A percentile compares a stretch with the other conserved stretches of the same genome.
These are phyloP conservation scores for Solanum peruvianum DNA, from an alignment of 257 asterid genomes.

Conservation along the genomic window DNA sequence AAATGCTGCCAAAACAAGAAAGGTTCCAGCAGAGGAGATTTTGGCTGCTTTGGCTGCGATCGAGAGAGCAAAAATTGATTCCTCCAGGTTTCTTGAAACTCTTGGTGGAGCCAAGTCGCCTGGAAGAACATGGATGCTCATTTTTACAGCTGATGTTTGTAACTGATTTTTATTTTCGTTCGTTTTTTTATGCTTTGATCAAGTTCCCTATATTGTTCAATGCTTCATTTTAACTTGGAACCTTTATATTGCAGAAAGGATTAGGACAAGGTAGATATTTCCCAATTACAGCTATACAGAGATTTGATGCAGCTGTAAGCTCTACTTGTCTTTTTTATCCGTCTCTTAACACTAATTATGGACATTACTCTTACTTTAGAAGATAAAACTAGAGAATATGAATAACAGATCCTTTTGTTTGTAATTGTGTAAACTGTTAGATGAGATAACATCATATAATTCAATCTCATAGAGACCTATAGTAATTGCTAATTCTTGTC, in stretches of 20 bases:
- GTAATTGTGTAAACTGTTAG: background rate
- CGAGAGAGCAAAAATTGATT: constrained; percentile 75
- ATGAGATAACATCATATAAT: background rate
- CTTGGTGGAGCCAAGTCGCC: constrained; percentile 90
- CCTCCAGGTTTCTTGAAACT: constrained; percentile 57
- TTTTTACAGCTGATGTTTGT: constrained; percentile 77
- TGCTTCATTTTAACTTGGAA: background rate
- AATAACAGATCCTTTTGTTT: background rate
- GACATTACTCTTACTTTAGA: background rate
- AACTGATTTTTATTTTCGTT: background rate
- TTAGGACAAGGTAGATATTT: constrained; percentile 59
- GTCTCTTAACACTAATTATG: background rate
- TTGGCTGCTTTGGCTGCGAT: constrained; percentile 60
- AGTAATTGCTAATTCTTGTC: background rate
- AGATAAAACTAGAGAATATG: background rate
- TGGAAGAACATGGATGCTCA: constrained; percentile 96
- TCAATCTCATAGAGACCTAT: background rate
- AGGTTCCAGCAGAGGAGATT: constrained; percentile 47
- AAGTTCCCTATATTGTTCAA: background rate
- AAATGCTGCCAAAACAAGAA: constrained; percentile 79
- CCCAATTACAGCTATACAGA: constrained; percentile 92
- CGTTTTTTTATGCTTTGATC: background rate
- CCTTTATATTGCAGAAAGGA: constrained; percentile 36
- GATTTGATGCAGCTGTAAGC: constrained; percentile 95
- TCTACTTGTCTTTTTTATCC: background rate